Evolutionary conservation across 345 rosid species (phyloP).

Genomic region (Rhodomyrtus tomentosa): DNA sequence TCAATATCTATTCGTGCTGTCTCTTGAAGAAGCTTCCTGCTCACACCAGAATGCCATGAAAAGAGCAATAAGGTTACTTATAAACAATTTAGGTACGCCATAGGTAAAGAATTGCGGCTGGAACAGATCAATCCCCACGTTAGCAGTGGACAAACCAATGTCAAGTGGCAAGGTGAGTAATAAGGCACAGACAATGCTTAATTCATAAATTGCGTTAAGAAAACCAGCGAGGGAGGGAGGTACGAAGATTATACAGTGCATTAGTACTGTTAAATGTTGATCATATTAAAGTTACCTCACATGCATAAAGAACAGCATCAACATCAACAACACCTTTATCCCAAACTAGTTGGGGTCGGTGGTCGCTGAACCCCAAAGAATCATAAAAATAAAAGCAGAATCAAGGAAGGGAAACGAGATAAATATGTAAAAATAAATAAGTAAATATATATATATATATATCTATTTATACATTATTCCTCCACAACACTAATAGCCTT

Average conservation of each 20-base stretch:
- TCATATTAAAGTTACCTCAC: not conserved
- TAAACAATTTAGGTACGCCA: not conserved
- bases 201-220: not conserved
- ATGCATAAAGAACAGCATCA: not conserved
- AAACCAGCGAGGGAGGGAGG: not conserved
- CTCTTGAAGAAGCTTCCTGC: conserved; percentile 43
- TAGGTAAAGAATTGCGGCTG: not conserved
- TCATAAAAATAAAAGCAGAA: too few relatives aligned
- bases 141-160: too few relatives aligned
- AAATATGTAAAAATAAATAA: too few relatives aligned
- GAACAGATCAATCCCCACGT: not conserved
- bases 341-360: too few relatives aligned
- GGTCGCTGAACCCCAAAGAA: too few relatives aligned
- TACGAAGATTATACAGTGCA: not conserved
- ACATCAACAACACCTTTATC: too few relatives aligned
- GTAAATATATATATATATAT: too few relatives aligned
- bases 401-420: too few relatives aligned
- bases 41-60: not conserved
- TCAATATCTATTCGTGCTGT: conserved; percentile 35
- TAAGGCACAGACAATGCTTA: not conserved
- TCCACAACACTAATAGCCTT: too few relatives aligned
- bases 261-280: not conserved
- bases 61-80: not conserved
- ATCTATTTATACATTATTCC: too few relatives aligned
- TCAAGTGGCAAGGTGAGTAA: not conserved